These are phyloP conservation scores for Metschnikowia peoriensis DNA, from an alignment of 805 yeast genomes.

Conservation along the genomic window DNA sequence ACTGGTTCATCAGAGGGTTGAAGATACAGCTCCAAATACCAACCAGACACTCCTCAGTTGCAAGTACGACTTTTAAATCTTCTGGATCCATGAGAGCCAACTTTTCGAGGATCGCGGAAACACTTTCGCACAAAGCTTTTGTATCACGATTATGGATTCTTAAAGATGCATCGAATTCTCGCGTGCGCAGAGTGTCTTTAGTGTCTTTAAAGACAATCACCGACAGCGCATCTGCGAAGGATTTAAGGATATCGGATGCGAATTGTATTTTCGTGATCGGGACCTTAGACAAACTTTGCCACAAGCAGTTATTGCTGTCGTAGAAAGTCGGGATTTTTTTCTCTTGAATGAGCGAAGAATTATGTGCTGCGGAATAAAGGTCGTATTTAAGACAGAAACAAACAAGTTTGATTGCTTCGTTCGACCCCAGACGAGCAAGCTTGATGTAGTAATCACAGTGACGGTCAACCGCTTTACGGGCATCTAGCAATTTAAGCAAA, in stretches of 20 bases:
- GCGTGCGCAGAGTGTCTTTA: constrained; percentile 21
- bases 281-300: constrained; percentile 12
- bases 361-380: constrained; percentile 12
- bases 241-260: constrained; percentile 12
- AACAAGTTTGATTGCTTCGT: constrained; percentile 4
- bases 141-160: constrained; percentile 34
- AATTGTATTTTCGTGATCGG: constrained; percentile 12
- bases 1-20: constrained; percentile 64
- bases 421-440: constrained; percentile 16
- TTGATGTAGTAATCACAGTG: constrained; percentile 33
- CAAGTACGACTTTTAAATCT: constrained; percentile 23
- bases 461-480: constrained; percentile 47
- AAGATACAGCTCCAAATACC: constrained; percentile 77
- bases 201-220: constrained; percentile 24
- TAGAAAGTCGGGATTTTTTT: constrained; percentile 13
- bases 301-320: constrained; percentile 12
- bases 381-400: constrained; percentile 22
- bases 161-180: constrained; percentile 23
- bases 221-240: constrained; percentile 20
- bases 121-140: constrained; percentile 18
- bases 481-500: constrained; percentile 44
- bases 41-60: constrained; percentile 38
- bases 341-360: constrained; percentile 11
- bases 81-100: constrained; percentile 31
- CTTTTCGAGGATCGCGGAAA: constrained; percentile 29